These are phyloP conservation scores for Pseudocercospora fuligena DNA, from an alignment of 2,329 filamentous ascomycete genomes.

Conservation along the genomic window DNA sequence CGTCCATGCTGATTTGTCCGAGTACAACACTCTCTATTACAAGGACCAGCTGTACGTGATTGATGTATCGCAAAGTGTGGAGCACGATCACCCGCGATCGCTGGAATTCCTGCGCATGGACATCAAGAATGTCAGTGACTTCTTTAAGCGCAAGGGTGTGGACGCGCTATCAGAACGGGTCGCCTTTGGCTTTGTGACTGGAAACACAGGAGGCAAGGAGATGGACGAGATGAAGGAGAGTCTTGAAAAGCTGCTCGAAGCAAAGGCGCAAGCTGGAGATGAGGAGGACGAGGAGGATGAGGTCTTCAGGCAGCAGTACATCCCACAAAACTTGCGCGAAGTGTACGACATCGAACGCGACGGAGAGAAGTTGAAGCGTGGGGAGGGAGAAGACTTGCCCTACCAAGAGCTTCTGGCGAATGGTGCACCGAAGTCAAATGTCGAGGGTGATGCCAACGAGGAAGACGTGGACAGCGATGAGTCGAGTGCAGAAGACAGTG, in stretches of 20 bases:
- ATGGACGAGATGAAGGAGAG: slow-evolving; percentile 64
- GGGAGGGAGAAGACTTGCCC: slow-evolving; percentile 75
- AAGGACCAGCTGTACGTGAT: slow-evolving; percentile 85
- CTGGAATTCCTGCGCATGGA: slow-evolving; percentile 97
- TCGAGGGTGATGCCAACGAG: slow-evolving; percentile 44
- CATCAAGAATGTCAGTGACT: slow-evolving; percentile 94
- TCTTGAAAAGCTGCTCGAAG: slow-evolving; percentile 70
- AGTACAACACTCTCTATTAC: slow-evolving; percentile 97
- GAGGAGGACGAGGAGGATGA: slow-evolving; percentile 71
- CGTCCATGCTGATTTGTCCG: slow-evolving; percentile 94
- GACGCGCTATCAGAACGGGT: slow-evolving; percentile 77
- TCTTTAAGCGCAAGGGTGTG: slow-evolving; percentile 85
- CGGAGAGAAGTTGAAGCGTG: slow-evolving; percentile 73
- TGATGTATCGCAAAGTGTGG: slow-evolving; percentile 95
- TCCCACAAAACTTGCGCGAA: slow-evolving; percentile 92
- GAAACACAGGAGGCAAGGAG: slow-evolving; percentile 63
- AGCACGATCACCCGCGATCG: slow-evolving; percentile 91
- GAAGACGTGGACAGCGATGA: slow-evolving; percentile 41
- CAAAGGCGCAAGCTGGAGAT: slow-evolving; percentile 54
- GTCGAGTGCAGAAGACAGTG: slow-evolving; percentile 34
- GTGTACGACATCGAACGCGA: slow-evolving; percentile 97
- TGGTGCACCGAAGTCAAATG: slow-evolving; percentile 26
- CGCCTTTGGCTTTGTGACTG: slow-evolving; percentile 84
- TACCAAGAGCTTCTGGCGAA: slow-evolving; percentile 81
- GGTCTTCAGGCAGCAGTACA: slow-evolving; percentile 95